Evolutionary conservation across 345 rosid genomes (phyloP), one percentile per base, ranked within the genome.

Genomic region (Brassica nigra): DNA sequence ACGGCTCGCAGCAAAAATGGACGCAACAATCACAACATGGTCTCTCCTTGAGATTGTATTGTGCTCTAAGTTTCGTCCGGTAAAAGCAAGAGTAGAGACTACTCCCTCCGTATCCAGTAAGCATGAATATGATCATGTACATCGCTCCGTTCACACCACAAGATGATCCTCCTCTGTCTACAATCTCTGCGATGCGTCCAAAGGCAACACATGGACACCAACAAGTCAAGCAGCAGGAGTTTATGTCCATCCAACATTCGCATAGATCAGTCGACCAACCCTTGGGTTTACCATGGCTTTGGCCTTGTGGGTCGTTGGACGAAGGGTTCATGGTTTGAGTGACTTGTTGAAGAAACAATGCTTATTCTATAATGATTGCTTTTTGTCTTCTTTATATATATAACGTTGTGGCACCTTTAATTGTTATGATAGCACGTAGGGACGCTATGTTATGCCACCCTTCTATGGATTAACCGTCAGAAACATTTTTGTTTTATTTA

Each of bases 171-270:
- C 93, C 96, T 66, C 82, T 68, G 66, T 88, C 89, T 16, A 84
- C 76, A 36, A 88, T 79, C 83, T 91, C 89, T 0, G 91, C 84
- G n/a, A 88, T 84, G 66, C 83, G 87, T 18, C 93, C 95, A 63
- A 91, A 89, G 0, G 91, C 83, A 28, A 86, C 29, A 37, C 92
- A 89, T 1, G 95, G 92, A 28, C 91, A 89, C 86, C 85, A 89
- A 57, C 68, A 83, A 0, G 88, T 82, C 42, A 82, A 71, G 72
- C 88, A 89, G 15, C 92, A 86, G 28, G 63, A 69, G 34, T 68
- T 42, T 33, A 63, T 27, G 75, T 86, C 85, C 0, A 74, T 74
- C 63, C 71, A 85, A 83, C 90, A 90, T 70, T 85, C 86, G 8
- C 79, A 84, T 0, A 87, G 78, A 30, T 88, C 94, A 12, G 80